Conservation (phyloP, 768 basidiomycete species). For the Coprinopsis sp. region DNA sequence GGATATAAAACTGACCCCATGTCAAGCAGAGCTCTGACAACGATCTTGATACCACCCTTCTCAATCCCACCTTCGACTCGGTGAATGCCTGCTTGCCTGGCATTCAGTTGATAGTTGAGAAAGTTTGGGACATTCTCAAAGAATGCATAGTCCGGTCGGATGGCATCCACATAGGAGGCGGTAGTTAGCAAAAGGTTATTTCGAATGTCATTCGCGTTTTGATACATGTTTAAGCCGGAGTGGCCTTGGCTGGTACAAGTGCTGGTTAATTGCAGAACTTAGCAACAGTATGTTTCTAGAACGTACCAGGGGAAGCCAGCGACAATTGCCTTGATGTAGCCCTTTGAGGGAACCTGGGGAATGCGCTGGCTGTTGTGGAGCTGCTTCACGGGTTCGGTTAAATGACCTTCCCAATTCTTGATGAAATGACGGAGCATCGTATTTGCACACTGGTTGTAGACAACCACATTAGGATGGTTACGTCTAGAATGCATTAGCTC, state of each 20-base stretch:
- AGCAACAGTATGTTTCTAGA: not conserved
- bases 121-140: conserved; percentile 57
- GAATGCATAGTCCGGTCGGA: conserved; percentile 37
- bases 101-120: conserved; percentile 37
- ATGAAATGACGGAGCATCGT: conserved; percentile 53
- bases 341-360: conserved; percentile 44
- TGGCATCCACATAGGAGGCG: conserved; percentile 45
- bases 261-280: not conserved
- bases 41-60: conserved; percentile 72
- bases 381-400: conserved; percentile 35
- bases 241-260: conserved; percentile 59
- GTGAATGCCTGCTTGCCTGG: conserved; percentile 36
- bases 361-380: conserved; percentile 34
- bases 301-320: conserved; percentile 75
- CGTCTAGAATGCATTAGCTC: conserved; percentile 27
- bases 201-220: conserved; percentile 61
- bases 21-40: conserved; percentile 54
- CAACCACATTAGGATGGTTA: conserved; percentile 46
- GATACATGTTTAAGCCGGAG: conserved; percentile 68
- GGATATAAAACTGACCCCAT: conserved; percentile 48
- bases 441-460: conserved; percentile 75
- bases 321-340: conserved; percentile 55
- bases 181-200: conserved; percentile 65
- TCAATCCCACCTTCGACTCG: conserved; percentile 57
- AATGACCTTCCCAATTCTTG: conserved; percentile 42